Percentiles rank a stretch among this genome's conserved stretches.
Conservation (phyloP, 148 eudicot species). For the Cornus florida region DNA sequence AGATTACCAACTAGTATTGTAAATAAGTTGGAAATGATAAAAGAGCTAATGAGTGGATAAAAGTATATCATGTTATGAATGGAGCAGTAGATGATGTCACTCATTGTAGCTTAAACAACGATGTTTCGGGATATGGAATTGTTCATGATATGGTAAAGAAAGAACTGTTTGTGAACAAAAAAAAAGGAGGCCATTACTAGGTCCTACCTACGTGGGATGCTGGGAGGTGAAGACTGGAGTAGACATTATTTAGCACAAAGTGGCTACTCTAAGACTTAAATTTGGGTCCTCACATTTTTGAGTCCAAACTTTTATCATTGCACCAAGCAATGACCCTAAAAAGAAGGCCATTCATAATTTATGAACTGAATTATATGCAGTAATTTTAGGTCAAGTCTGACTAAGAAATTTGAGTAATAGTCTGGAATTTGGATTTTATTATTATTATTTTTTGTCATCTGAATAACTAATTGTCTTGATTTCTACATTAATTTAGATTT, state of each 20-base stretch:
- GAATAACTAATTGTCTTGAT: neutral
- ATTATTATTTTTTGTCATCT: too few species aligned
- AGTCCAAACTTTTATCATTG: too few species aligned
- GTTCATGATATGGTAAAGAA: neutral
- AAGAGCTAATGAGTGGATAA: neutral
- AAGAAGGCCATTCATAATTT: too few species aligned
- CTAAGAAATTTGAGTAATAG: neutral
- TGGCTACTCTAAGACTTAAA: too few species aligned
- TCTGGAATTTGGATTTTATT: too few species aligned
- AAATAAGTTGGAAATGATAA: neutral
- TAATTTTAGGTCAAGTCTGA: neutral
- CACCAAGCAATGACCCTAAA: too few species aligned
- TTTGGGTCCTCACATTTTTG: too few species aligned
- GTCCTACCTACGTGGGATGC: too few species aligned
- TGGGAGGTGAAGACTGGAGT: too few species aligned
- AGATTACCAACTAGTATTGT: neutral
- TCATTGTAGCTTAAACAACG: too few species aligned
- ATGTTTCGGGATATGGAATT: neutral
- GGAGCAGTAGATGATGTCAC: neutral
- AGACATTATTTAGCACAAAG: too few species aligned
- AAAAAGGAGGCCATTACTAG: too few species aligned
- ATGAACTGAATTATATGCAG: neutral
- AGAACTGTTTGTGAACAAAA: neutral
- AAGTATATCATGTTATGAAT: neutral
- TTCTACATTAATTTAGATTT: neutral